Evolutionary conservation across 768 basidiomycete species (phyloP), one percentile per base, ranked within the genome.

Genomic region (Hysterangium stoloniferum): DNA sequence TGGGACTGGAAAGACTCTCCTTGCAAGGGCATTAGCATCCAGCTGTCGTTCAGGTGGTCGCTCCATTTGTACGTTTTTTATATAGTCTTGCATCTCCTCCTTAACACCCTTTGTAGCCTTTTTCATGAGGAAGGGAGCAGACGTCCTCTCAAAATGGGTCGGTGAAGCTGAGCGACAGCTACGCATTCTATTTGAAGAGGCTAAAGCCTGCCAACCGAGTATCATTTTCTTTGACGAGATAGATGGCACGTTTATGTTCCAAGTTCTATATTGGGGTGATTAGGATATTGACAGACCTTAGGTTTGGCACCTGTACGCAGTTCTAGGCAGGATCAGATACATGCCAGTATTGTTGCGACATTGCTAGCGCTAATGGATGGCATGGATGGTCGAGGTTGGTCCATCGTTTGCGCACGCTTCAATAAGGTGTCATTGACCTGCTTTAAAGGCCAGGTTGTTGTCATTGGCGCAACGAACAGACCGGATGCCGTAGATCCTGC

Each of bases 181-280:
- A 2, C 81, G 96, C 1, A 75, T 97, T 34, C 74, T 98, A 12
- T 99, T 99, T 64, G 95, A 98, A 56, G 95, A 98, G 71, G 96
- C 96, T 1, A 78, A 82, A 43, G 82, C 84, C 46, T 86, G 80
- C 45, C 95, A 97, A 60, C 95, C 96, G 0, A 87, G 84, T 56
- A 98, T 98, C 66, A 98, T 99, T 62, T 99, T 99, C 71, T 98
- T 99, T 64, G 96, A 99, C 62, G 96, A 99, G 69, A 98, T 99
- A 58, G 96, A 99, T 62, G 96, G 95, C 56, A 45, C 20, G 9
- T 32, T 3, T n/a, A 40, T 17, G n/a, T 2, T 7, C 6, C 6
- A 45, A 6, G 27, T 3, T 32, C 2, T n/a, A 13, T 25, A 22
- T 12, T 3, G 25, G 7, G 15, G 11, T 27, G 38, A 41, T 17